phyloP scores from a whole-genome alignment of 768 basidiomycete genomes.

The Pulveroboletus sp. region DNA sequence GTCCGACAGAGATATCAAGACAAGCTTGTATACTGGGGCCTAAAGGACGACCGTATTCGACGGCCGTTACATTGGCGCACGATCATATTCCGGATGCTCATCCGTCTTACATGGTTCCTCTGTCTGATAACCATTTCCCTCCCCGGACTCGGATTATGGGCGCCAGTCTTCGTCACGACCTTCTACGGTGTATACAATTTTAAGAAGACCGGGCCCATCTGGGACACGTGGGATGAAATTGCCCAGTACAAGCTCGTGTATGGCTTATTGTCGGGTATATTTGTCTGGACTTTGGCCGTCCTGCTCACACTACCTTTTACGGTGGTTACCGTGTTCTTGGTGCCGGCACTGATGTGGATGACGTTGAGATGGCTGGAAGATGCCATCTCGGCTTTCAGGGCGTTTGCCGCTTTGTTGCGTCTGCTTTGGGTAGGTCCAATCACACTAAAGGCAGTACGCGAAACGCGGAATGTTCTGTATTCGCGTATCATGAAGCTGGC shows the following conservation, averaged over 20 bases:
- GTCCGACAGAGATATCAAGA: constrained; percentile 64
- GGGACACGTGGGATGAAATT: constrained; percentile 87
- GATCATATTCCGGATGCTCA: constrained; percentile 57
- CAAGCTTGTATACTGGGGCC: constrained; percentile 54
- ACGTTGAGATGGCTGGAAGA: constrained; percentile 87
- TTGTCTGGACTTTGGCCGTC: constrained; percentile 56
- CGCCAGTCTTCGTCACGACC: constrained; percentile 70
- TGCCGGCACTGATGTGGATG: constrained; percentile 86
- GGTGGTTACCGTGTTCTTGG: constrained; percentile 48
- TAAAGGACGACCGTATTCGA: constrained; percentile 85
- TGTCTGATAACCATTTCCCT: constrained; percentile 61
- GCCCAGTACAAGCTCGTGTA: constrained; percentile 86
- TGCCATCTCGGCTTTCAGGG: constrained; percentile 72
- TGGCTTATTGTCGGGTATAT: constrained; percentile 67
- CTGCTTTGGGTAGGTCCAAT: constrained; percentile 59
- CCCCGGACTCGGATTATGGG: constrained; percentile 79
- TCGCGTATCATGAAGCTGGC: constrained; percentile 65
- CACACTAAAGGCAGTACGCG: constrained; percentile 50
- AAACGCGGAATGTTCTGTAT: constrained; percentile 53
- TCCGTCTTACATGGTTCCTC: constrained; percentile 61
- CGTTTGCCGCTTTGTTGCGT: constrained; percentile 56
- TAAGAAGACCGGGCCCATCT: constrained; percentile 76
- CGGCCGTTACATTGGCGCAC: constrained; percentile 50
- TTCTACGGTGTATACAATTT: constrained; percentile 68
- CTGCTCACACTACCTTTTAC: constrained; percentile 61